Percentiles rank a stretch among this genome's conserved stretches.
Evolutionary conservation across 2,329 filamentous ascomycete species (phyloP).

Genomic region (Aureobasidium sp.): DNA sequence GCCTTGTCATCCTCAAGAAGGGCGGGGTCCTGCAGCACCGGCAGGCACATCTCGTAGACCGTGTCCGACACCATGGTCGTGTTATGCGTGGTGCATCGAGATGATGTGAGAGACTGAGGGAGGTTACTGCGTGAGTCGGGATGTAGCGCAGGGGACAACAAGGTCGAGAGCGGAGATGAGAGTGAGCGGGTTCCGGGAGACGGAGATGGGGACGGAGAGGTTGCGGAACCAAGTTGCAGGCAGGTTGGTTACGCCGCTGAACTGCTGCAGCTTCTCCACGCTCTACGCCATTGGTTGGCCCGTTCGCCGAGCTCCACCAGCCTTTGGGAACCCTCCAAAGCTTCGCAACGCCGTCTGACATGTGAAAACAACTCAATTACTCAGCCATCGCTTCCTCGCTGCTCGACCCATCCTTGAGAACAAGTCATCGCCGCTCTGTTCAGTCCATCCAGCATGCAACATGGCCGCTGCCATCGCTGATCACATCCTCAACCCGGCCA

Average conservation of each 20-base stretch:
- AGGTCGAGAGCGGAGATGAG: background rate
- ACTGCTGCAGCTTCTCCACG: background rate
- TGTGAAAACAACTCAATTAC: background rate
- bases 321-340: background rate
- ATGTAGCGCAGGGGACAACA: background rate
- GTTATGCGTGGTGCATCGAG: slow-evolving; percentile 1
- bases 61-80: slow-evolving; percentile 80
- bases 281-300: background rate
- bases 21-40: slow-evolving; percentile 70
- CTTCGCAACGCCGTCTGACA: background rate
- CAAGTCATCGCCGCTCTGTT: no score
- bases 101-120: background rate
- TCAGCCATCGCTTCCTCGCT: background rate
- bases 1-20: slow-evolving; percentile 94
- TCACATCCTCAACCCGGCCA: slow-evolving; percentile 25
- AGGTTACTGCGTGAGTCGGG: no score
- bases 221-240: background rate
- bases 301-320: no score
- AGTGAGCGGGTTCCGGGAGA: background rate
- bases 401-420: no score
- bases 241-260: background rate
- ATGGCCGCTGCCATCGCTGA: slow-evolving; percentile 14
- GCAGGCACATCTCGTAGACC: slow-evolving; percentile 83
- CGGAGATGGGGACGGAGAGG: background rate
- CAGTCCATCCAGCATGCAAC: background rate